Evolutionary conservation across 2,329 filamentous ascomycete species (phyloP).

Genomic region (Zopfia rhizophila): DNA sequence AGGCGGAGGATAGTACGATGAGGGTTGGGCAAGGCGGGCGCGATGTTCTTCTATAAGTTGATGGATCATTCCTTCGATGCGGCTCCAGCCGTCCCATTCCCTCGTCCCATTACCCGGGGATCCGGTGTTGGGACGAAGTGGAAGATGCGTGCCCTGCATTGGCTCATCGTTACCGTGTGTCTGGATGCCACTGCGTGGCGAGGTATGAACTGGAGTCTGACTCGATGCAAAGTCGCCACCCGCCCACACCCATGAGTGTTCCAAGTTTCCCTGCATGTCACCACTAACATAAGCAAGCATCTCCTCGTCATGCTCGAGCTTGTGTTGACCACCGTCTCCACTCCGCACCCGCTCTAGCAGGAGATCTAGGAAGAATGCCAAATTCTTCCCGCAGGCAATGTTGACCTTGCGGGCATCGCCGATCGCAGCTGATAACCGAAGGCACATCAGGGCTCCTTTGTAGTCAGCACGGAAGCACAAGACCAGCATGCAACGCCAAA

Average conservation of each 20-base stretch:
- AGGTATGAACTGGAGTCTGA: constrained; percentile 13
- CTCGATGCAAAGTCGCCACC: constrained; percentile 56
- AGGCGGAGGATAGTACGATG: constrained; percentile 48
- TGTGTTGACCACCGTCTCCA: constrained; percentile 49
- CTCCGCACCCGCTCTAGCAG: constrained; percentile 68
- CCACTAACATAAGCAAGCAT: constrained; percentile 86
- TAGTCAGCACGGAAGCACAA: constrained; percentile 79
- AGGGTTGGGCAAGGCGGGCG: constrained; percentile 35
- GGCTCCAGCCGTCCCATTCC: constrained; percentile 85
- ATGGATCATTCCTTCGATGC: constrained; percentile 72
- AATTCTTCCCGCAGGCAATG: constrained; percentile 79
- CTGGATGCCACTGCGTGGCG: constrained; percentile 15
- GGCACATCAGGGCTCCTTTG: constrained; percentile 76
- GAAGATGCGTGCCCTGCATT: constrained; percentile 52
- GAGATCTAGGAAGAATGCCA: constrained; percentile 80
- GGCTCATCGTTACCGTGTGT: constrained; percentile 31
- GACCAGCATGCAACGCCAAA: constrained; percentile 87
- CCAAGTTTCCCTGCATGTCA: constrained; percentile 83
- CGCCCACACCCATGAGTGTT: constrained; percentile 84
- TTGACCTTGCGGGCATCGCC: constrained; percentile 78
- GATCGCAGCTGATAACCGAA: constrained; percentile 76
- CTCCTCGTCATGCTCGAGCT: constrained; percentile 79
- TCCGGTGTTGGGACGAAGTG: constrained; percentile 61
- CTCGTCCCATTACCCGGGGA: constrained; percentile 67
- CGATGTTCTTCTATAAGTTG: constrained; percentile 64